These are phyloP conservation scores for Amanita molliuscula DNA, from an alignment of 768 basidiomycete species.

Conservation along the genomic window DNA sequence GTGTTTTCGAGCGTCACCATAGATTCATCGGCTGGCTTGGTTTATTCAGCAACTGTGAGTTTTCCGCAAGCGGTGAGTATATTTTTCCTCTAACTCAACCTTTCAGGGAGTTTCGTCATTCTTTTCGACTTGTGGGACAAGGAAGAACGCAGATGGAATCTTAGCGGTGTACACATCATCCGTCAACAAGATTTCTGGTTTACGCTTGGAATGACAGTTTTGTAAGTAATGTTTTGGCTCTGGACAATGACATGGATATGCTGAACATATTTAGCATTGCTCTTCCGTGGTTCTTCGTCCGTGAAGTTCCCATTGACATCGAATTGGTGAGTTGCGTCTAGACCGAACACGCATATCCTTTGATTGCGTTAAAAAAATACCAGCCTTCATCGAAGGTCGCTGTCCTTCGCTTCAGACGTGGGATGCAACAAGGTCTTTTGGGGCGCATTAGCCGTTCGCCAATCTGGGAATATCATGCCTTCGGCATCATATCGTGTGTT, in stretches of 20 bases:
- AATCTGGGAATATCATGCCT: constrained; percentile 77
- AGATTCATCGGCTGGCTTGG: constrained; percentile 70
- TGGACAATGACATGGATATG: background rate
- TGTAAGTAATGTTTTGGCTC: constrained; percentile 32
- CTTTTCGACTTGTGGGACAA: constrained; percentile 55
- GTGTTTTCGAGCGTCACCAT: constrained; percentile 73
- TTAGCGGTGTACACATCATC: constrained; percentile 41
- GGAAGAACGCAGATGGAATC: constrained; percentile 44
- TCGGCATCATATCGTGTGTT: constrained; percentile 65
- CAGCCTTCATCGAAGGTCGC: constrained; percentile 77
- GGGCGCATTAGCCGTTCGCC: constrained; percentile 64
- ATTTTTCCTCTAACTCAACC: background rate
- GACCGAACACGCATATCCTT: background rate
- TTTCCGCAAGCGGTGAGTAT: background rate
- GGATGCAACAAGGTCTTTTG: constrained; percentile 77
- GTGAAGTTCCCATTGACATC: constrained; percentile 64
- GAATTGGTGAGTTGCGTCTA: constrained; percentile 45
- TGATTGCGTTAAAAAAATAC: constrained; percentile 1
- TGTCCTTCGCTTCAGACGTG: constrained; percentile 67
- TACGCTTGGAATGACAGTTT: constrained; percentile 58
- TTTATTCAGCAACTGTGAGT: constrained; percentile 37
- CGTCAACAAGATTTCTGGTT: constrained; percentile 75
- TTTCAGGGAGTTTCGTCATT: constrained; percentile 53
- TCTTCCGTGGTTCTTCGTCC: constrained; percentile 67
- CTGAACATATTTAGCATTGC: constrained; percentile 34